Percentiles rank a stretch among this genome's conserved stretches.
Conservation (phyloP, 2,329 filamentous ascomycete species). For the Exophiala xenobiotica region DNA sequence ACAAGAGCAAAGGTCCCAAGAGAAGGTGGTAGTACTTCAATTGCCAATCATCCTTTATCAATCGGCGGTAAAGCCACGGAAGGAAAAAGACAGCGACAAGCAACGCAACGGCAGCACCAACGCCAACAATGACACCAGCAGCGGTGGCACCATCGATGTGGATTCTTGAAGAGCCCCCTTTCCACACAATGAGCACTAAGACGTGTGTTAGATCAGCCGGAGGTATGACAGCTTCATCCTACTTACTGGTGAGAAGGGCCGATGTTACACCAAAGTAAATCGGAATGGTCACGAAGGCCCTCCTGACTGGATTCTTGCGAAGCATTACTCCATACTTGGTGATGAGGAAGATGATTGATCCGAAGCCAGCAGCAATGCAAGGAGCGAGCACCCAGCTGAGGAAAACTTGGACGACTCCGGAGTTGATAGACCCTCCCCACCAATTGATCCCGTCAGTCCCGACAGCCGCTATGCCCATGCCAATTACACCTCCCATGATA, state of each 20-base stretch:
- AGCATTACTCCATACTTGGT: conserved; percentile 70
- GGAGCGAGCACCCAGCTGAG: conserved; percentile 70
- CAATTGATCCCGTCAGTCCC: conserved; percentile 62
- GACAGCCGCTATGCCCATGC: conserved; percentile 66
- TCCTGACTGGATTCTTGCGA: conserved; percentile 59
- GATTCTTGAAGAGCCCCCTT: conserved; percentile 14
- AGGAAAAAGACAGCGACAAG: conserved; percentile 18
- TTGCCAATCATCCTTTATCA: conserved; percentile 17
- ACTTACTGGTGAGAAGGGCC: conserved; percentile 13
- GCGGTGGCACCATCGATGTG: conserved; percentile 3
- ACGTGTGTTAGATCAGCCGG: neutral
- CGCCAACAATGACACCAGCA: conserved; percentile 15
- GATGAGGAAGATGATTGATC: conserved; percentile 66
- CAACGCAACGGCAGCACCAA: conserved; percentile 7
- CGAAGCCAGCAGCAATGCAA: conserved; percentile 63
- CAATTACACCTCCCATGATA: conserved; percentile 65
- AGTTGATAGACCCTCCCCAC: conserved; percentile 71
- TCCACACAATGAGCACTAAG: conserved; percentile 24
- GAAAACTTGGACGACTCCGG: conserved; percentile 69
- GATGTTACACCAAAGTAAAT: conserved; percentile 24
- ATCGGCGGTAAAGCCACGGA: conserved; percentile 14
- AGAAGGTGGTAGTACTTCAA: conserved; percentile 15
- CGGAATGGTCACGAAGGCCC: conserved; percentile 14
- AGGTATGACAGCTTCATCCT: neutral
- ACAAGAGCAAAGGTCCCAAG: conserved; percentile 13